Evolutionary conservation across 2,329 filamentous ascomycete genomes (phyloP), one percentile per base, ranked within the genome.

Genomic region (Waltergamsia citrina): DNA sequence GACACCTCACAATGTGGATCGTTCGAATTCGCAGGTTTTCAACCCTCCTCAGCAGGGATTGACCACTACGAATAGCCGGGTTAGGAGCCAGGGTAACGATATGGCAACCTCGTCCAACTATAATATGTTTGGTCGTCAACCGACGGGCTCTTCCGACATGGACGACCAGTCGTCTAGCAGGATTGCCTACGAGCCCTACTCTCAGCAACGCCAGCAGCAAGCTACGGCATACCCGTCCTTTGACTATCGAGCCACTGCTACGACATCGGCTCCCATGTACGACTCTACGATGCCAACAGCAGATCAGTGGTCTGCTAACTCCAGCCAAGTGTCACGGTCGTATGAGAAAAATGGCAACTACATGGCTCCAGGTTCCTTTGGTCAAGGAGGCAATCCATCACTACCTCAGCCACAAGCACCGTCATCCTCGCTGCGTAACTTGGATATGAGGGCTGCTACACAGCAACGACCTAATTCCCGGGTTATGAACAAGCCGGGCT

Each of bases 121-220:
- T 23, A 40, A 43, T n/a, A 35, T 37, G 12, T 42, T 47, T 25
- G 43, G 43, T 6, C 42, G 41, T 31, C 45, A 51, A 18, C 17
- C 16, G 18, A 20, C 18, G 11, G 16, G 9, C 18, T 12, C 21
- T 19, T 14, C 18, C 10, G 25, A 32, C 12, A 22, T 33, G 6
- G 10, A 32, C n/a, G 27, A 32, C 18, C 17, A 27, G 25, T n/a
- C 16, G 28, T 34, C 33, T 23, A 38, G 39, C 8, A 49, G 46
- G 21, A 43, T 50, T 10, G 41, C 41, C 7, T 47, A 57, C 40
- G 42, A 64, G 30, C 52, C 58, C 8, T 52, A 55, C 35, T 41
- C 50, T n/a, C 54, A 30, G 19, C 33, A 29, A 20, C 25, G 50
- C n/a, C 29, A 18, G 16, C 29, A 30, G 11, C 15, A 19, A 12